phyloP scores from a whole-genome alignment of 306 rosid species.

The Vigna mungo region DNA sequence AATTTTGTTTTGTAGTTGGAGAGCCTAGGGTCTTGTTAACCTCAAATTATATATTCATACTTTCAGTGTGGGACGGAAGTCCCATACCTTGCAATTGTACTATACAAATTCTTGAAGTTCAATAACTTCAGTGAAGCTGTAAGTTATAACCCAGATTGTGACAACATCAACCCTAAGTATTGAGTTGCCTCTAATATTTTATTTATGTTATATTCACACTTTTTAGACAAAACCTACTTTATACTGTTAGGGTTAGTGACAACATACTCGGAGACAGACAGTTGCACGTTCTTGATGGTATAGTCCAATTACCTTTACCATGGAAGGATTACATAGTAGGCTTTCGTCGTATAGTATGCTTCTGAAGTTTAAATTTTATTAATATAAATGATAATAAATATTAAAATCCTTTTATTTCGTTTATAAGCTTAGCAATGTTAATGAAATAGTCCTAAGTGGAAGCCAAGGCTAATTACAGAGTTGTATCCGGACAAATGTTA shows the following conservation, averaged over 20 bases:
- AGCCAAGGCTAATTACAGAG: no score
- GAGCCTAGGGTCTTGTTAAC: neutral
- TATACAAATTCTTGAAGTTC: neutral
- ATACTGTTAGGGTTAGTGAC: neutral
- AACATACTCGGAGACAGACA: neutral
- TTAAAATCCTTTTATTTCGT: no score
- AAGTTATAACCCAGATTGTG: neutral
- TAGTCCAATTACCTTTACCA: no score
- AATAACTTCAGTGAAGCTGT: neutral
- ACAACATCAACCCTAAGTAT: neutral
- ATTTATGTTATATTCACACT: constrained; percentile 10
- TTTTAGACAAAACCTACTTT: neutral
- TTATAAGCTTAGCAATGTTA: no score
- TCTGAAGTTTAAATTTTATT: no score
- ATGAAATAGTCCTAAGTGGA: no score
- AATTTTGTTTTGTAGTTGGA: neutral
- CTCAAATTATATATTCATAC: neutral
- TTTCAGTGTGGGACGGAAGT: neutral
- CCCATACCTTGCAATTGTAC: neutral
- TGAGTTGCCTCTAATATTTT: constrained; percentile 20
- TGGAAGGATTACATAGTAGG: no score
- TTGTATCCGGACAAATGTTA: no score
- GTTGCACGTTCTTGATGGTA: no score
- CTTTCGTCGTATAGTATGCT: no score
- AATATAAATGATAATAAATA: no score